phyloP scores from a whole-genome alignment of 345 rosid species.

The Mallotus nudiflorus region DNA sequence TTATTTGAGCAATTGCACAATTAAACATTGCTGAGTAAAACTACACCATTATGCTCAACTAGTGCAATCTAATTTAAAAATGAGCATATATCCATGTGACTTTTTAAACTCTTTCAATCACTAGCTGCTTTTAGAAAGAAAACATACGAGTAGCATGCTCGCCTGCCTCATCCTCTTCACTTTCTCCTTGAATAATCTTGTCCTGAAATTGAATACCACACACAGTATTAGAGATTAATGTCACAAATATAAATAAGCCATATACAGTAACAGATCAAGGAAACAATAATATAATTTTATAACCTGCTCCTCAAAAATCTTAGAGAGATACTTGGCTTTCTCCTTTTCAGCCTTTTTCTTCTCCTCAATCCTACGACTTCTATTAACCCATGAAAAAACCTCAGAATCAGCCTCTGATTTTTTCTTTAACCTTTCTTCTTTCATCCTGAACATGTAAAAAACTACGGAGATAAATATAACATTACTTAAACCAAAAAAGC shows the following conservation, averaged over 20 bases:
- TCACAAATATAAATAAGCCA: slow-evolving; percentile 6
- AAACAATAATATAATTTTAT: slow-evolving; percentile 1
- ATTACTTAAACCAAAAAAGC: no score
- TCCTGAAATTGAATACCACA: slow-evolving; percentile 50
- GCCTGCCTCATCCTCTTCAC: slow-evolving; percentile 66
- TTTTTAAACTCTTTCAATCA: not conserved
- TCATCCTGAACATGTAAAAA: slow-evolving; percentile 54
- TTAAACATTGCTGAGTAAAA: not conserved
- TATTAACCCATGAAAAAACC: slow-evolving; percentile 70
- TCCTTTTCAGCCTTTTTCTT: slow-evolving; percentile 68
- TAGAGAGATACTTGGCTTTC: slow-evolving; percentile 76
- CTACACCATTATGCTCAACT: not conserved
- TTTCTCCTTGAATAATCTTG: slow-evolving; percentile 60
- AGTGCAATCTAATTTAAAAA: not conserved
- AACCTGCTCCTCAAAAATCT: slow-evolving; percentile 91
- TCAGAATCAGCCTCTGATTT: slow-evolving; percentile 64
- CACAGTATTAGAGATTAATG: slow-evolving; percentile 15
- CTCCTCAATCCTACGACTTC: slow-evolving; percentile 75
- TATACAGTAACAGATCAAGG: slow-evolving; percentile 15
- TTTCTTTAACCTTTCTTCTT: slow-evolving; percentile 70
- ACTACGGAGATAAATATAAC: not conserved
- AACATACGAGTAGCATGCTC: slow-evolving; percentile 43
- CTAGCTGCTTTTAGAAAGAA: slow-evolving; percentile 11
- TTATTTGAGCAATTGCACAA: not conserved
- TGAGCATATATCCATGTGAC: not conserved